A percentile compares a stretch with the other conserved stretches of the same genome.
Evolutionary conservation across 1,139 yeast genomes (phyloP).

Genomic region (Taphrina confusa): DNA sequence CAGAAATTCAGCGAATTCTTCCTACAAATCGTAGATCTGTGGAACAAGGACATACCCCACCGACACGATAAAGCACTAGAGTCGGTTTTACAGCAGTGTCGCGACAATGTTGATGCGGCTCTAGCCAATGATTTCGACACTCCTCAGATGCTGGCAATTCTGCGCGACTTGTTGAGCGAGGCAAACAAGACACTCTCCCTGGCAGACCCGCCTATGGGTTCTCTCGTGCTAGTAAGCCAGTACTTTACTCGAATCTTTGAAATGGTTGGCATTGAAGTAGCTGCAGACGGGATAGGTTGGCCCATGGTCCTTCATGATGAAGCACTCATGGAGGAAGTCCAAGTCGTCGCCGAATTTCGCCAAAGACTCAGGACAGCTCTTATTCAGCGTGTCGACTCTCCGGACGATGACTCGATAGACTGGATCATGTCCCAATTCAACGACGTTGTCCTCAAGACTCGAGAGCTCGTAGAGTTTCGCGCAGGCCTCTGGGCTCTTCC

Average conservation of each 20-base stretch:
- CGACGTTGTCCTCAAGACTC: constrained; percentile 2
- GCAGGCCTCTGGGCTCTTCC: background rate
- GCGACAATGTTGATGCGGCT: constrained; percentile 18
- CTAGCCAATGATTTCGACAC: constrained; percentile 32
- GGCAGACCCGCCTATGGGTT: background rate
- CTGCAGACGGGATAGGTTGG: constrained; percentile 28
- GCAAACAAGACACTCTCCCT: constrained; percentile 19
- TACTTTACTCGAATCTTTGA: constrained; percentile 17
- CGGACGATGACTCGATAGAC: background rate
- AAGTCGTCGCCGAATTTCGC: constrained; percentile 13
- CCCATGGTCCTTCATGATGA: background rate
- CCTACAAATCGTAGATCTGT: constrained; percentile 69
- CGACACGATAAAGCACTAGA: background rate
- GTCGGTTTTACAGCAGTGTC: background rate
- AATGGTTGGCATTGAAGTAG: constrained; percentile 21
- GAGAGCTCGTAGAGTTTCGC: constrained; percentile 8
- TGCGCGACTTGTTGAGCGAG: constrained; percentile 24
- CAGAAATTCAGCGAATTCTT: constrained; percentile 63
- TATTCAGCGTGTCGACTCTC: background rate
- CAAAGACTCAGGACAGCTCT: constrained; percentile 6
- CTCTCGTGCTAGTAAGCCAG: background rate
- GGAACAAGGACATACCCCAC: constrained; percentile 43
- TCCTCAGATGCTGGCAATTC: constrained; percentile 19
- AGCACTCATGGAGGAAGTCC: constrained; percentile 8
- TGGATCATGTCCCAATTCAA: background rate